Evolutionary conservation across 2,329 filamentous ascomycete species (phyloP).

Genomic region (Alternaria solani): DNA sequence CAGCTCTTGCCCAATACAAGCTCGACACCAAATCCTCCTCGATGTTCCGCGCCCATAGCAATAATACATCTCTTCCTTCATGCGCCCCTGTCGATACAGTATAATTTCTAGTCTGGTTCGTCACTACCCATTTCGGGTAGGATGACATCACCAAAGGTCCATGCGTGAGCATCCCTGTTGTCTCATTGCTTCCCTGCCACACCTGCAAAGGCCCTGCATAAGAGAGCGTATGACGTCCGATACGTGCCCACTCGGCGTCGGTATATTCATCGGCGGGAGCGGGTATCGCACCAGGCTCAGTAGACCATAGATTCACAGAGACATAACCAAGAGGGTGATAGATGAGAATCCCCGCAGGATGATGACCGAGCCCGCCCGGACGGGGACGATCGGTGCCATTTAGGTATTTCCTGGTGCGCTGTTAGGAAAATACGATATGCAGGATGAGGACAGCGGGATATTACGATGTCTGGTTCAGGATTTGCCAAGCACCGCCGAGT

Average conservation of each 20-base stretch:
- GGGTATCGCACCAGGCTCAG: neutral
- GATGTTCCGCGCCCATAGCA: conserved; percentile 12
- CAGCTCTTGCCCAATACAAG: neutral
- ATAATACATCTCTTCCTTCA: conserved; percentile 16
- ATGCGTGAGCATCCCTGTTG: conserved; percentile 24
- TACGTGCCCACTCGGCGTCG: conserved; percentile 18
- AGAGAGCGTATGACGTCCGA: conserved; percentile 14
- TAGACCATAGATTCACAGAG: neutral
- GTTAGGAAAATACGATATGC: neutral
- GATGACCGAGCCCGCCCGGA: neutral
- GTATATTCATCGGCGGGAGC: conserved; percentile 6
- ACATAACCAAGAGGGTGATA: neutral
- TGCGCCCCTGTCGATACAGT: conserved; percentile 5
- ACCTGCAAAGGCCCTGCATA: conserved; percentile 20
- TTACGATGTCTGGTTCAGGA: conserved; percentile 11
- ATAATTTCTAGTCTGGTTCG: conserved; percentile 25
- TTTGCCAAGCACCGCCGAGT: conserved; percentile 20
- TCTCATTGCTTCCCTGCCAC: conserved; percentile 16
- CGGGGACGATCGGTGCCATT: neutral
- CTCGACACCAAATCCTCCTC: neutral
- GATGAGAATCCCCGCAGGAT: neutral
- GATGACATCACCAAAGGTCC: conserved; percentile 23
- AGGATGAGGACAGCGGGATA: neutral
- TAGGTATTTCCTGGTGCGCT: neutral
- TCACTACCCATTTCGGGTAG: conserved; percentile 15